Evolutionary conservation across 768 basidiomycete species (phyloP).

Genomic region (Leccinum disarticulatum): DNA sequence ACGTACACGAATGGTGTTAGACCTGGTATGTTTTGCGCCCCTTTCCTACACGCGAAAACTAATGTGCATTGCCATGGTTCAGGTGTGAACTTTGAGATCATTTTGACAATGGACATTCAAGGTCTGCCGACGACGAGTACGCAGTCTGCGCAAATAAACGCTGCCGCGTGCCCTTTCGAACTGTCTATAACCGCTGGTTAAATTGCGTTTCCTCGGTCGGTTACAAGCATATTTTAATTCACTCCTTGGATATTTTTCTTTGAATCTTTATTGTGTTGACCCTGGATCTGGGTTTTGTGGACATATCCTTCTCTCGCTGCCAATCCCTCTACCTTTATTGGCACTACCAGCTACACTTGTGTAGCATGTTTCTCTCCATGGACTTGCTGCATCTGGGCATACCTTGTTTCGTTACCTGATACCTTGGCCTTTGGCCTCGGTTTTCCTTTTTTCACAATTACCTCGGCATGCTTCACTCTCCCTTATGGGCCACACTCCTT

Average conservation of each 20-base stretch:
- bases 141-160: conserved; percentile 55
- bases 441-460: neutral
- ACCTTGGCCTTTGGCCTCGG: conserved; percentile 1
- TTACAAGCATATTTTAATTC: neutral
- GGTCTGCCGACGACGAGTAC: conserved; percentile 58
- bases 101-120: conserved; percentile 64
- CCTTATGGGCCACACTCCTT: conserved; percentile 12
- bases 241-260: conserved; percentile 15
- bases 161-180: conserved; percentile 71
- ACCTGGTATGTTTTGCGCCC: conserved; percentile 48
- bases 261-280: conserved; percentile 7
- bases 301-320: conserved; percentile 2
- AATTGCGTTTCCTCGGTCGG: conserved; percentile 2
- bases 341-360: neutral
- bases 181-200: conserved; percentile 54
- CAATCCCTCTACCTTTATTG: neutral
- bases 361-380: neutral
- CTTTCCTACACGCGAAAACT: neutral
- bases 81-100: conserved; percentile 62
- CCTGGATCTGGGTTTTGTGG: conserved; percentile 8
- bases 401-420: neutral
- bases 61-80: neutral
- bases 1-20: conserved; percentile 50
- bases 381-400: conserved; percentile 5
- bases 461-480: neutral